These are phyloP conservation scores for Striga asiatica DNA, from an alignment of 257 asterid species.

Conservation along the genomic window DNA sequence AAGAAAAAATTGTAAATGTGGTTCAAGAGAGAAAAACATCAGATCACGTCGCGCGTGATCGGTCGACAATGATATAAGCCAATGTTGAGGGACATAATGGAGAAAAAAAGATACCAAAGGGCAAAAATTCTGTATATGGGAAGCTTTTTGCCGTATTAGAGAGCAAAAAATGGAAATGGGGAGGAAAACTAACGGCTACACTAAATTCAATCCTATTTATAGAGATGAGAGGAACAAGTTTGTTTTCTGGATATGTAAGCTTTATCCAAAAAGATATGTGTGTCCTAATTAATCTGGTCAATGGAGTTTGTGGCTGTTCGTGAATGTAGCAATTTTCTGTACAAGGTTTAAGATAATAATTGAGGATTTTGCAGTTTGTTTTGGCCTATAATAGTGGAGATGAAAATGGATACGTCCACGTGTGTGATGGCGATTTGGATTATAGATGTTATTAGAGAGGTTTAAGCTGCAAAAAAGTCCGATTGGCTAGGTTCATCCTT, in stretches of 20 bases:
- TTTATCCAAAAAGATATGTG: no score
- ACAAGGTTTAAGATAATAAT: neutral
- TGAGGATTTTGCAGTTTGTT: no score
- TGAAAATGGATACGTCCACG: no score
- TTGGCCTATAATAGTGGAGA: no score
- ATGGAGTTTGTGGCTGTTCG: conserved; percentile 9
- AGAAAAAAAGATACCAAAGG: neutral
- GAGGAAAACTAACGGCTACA: conserved; percentile 10
- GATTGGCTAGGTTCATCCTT: no score
- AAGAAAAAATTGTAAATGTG: neutral
- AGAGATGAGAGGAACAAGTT: neutral
- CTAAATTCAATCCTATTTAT: neutral
- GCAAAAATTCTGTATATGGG: neutral
- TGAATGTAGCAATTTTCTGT: neutral
- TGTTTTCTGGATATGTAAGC: neutral
- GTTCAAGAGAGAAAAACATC: conserved; percentile 6
- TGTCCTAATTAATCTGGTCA: neutral
- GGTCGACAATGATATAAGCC: no score
- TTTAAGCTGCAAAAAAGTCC: no score
- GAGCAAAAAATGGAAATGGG: conserved; percentile 8
- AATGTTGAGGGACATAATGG: conserved; percentile 21
- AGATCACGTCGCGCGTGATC: no score
- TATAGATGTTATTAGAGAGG: no score
- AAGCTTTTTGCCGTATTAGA: conserved; percentile 6
- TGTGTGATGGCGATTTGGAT: no score